phyloP scores from a whole-genome alignment of 305 asterid genomes.

The Salvia sclarea region DNA sequence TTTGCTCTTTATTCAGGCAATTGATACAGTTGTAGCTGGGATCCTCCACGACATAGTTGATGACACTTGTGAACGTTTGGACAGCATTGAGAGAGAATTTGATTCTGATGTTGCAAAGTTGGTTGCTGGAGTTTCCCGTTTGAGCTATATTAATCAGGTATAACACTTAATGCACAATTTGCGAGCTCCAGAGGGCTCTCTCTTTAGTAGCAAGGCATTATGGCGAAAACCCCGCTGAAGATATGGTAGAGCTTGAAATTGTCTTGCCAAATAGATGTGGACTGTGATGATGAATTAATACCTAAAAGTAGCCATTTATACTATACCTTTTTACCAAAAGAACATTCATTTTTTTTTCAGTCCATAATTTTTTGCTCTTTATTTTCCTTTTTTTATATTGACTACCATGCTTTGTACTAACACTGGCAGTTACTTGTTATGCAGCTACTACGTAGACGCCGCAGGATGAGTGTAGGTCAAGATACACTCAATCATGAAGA shows the following conservation, averaged over 20 bases:
- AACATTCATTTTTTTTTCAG: not conserved
- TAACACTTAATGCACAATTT: slow-evolving; percentile 2
- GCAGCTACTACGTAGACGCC: slow-evolving; percentile 91
- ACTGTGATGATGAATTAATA: slow-evolving; percentile 4
- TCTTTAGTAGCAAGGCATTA: not conserved
- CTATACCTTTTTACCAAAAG: not conserved
- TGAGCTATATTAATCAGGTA: slow-evolving; percentile 95
- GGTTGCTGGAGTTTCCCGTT: slow-evolving; percentile 94
- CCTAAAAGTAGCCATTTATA: slow-evolving; percentile 13
- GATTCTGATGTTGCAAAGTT: slow-evolving; percentile 78
- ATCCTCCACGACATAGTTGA: slow-evolving; percentile 93
- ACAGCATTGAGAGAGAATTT: slow-evolving; percentile 73
- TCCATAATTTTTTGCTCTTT: not conserved
- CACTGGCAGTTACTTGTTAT: slow-evolving; percentile 32
- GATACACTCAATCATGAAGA: slow-evolving; percentile 72
- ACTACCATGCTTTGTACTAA: slow-evolving; percentile 11
- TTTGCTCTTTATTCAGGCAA: slow-evolving; percentile 53
- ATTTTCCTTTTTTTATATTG: not conserved
- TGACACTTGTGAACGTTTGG: slow-evolving; percentile 75
- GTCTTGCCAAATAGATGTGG: slow-evolving; percentile 14
- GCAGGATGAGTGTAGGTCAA: slow-evolving; percentile 73
- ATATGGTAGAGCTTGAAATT: slow-evolving; percentile 15
- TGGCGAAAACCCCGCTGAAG: slow-evolving; percentile 11
- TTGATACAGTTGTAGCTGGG: slow-evolving; percentile 90
- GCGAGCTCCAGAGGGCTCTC: slow-evolving; percentile 3